These are phyloP conservation scores for Ophiostoma perfectum DNA, from an alignment of 2,329 filamentous ascomycete genomes.

Conservation along the genomic window DNA sequence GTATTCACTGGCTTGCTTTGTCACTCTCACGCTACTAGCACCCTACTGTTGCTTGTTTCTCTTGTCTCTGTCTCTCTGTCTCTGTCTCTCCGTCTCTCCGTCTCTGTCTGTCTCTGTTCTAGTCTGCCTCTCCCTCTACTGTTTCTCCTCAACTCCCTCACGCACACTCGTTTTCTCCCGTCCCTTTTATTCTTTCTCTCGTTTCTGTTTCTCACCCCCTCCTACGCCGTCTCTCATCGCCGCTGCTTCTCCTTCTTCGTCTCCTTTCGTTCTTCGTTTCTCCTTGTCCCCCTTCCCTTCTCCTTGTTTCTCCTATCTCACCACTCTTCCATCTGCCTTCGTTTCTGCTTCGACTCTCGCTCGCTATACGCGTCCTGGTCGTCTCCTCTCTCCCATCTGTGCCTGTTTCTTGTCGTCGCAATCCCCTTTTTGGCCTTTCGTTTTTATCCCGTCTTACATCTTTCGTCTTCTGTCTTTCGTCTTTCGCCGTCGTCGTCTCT, in stretches of 20 bases:
- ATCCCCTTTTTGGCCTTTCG: too few species aligned
- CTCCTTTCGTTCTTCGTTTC: background rate
- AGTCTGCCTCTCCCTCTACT: background rate
- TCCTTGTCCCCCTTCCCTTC: background rate
- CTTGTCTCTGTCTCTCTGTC: background rate
- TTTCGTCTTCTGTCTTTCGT: background rate
- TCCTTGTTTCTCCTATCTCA: background rate
- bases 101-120: background rate
- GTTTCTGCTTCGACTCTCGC: slow-evolving; percentile 5
- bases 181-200: background rate
- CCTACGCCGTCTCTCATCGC: slow-evolving; percentile 2
- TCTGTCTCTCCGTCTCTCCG: background rate
- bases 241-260: background rate
- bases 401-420: background rate
- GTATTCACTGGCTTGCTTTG: slow-evolving; percentile 9
- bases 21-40: slow-evolving; percentile 9
- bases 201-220: slow-evolving; percentile 13
- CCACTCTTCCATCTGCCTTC: too few species aligned
- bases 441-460: background rate
- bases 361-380: background rate
- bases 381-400: background rate
- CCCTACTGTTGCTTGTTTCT: background rate
- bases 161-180: slow-evolving; percentile 7
- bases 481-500: background rate
- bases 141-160: background rate